phyloP scores from a whole-genome alignment of 129 eudicot species.

The Flaveria linearis region DNA sequence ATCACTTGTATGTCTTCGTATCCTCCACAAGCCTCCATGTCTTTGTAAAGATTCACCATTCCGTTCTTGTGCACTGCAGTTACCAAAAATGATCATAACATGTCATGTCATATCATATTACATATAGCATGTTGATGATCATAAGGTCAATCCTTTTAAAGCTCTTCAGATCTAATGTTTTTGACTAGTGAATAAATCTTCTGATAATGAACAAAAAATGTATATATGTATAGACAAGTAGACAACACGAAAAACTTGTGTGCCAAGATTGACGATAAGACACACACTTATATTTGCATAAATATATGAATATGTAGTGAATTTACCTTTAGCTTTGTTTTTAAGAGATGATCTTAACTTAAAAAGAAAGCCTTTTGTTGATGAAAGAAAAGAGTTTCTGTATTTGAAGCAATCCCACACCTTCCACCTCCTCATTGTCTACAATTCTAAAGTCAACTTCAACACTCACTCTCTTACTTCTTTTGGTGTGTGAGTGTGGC shows the following conservation, averaged over 20 bases:
- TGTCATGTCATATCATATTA: too few species aligned
- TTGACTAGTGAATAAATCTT: too few species aligned
- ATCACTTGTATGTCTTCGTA: slow-evolving; percentile 77
- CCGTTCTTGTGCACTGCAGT: slow-evolving; percentile 51
- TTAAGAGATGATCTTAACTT: slow-evolving; percentile 50
- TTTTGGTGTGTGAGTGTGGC: background rate
- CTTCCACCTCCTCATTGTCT: slow-evolving; percentile 48
- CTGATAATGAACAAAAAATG: too few species aligned
- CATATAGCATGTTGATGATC: too few species aligned
- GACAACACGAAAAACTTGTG: background rate
- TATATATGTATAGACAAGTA: too few species aligned
- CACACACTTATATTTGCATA: background rate
- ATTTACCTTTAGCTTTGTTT: slow-evolving; percentile 55
- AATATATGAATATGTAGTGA: background rate
- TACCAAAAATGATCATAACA: background rate
- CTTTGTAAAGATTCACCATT: slow-evolving; percentile 63
- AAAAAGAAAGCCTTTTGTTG: slow-evolving; percentile 46
- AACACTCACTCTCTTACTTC: slow-evolving; percentile 30
- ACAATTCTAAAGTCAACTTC: slow-evolving; percentile 36
- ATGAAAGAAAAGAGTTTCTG: slow-evolving; percentile 46
- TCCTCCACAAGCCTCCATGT: slow-evolving; percentile 75
- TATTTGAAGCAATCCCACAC: slow-evolving; percentile 45
- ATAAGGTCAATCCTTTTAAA: too few species aligned
- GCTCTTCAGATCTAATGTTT: too few species aligned
- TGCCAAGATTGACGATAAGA: too few species aligned